Evolutionary conservation across 768 basidiomycete genomes (phyloP), one percentile per base, ranked within the genome.

Genomic region (Tricholomella constricta): DNA sequence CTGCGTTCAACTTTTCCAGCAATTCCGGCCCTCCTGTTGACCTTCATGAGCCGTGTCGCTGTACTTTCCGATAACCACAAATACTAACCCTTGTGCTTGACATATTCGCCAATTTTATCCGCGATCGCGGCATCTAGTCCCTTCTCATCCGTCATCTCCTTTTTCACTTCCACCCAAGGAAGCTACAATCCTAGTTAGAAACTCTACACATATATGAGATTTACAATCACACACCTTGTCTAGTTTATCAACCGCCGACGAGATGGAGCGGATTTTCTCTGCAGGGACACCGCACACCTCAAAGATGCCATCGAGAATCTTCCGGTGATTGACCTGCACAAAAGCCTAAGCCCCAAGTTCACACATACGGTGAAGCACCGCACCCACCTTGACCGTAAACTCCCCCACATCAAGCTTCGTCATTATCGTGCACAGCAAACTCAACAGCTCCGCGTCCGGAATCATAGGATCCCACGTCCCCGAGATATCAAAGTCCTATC

Each of bases 131-230:
- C 69, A 59, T 89, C 87, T 17, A 99, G 75, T 0, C 94, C 94
- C 65, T 99, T 99, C 65, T 98, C 95, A 0, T 86, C 88, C 0
- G 88, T 92, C 97, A 99, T 98, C 71, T 99, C 96, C 63, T 88
- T 89, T 72, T 87, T 90, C 9, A 98, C 96, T 42, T 96, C 94
- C 2, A 68, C 63, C 96, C 97, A 99, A 0, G 96, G 82, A 20
- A 88, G 72, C 91, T 94, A 56, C 4, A 40, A 45, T 3, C 29
- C 7, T 14, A 5, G 31, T 32, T 42, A n/a, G 42, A 12, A 11
- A 15, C n/a, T 22, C 7, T 20, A 25, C 26, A 43, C 15, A 11
- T 6, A 2, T 2, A 17, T 27, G 25, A 10, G 4, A 10, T 10
- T 1, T 8, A 1, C 15, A 14, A 11, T 9, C 8, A 62, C 72